Conservation (phyloP, 148 eudicot genomes). For the Spergularia bocconei region DNA sequence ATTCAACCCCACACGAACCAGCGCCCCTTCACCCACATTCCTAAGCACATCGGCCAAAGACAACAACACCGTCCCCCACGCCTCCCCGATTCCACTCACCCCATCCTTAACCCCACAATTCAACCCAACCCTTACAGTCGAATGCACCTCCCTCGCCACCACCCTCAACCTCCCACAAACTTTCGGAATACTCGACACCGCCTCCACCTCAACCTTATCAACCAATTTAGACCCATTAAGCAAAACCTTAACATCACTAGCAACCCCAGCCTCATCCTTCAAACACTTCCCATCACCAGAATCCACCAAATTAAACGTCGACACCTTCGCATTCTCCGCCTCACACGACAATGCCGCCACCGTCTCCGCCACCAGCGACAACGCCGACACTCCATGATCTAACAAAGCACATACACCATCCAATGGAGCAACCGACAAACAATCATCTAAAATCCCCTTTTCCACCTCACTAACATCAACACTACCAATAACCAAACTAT, state of each 20-base stretch:
- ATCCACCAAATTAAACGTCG: constrained; percentile 49
- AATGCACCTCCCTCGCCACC: constrained; percentile 46
- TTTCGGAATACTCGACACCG: constrained; percentile 47
- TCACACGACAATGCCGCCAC: constrained; percentile 74
- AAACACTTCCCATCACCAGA: constrained; percentile 66
- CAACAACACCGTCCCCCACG: constrained; percentile 32
- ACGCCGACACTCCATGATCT: constrained; percentile 43
- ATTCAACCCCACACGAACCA: constrained; percentile 35
- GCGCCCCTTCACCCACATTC: constrained; percentile 52
- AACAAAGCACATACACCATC: constrained; percentile 59
- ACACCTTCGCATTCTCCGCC: constrained; percentile 51
- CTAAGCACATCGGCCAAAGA: constrained; percentile 32
- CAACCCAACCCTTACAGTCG: constrained; percentile 46
- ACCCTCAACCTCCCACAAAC: constrained; percentile 66
- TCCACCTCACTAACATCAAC: constrained; percentile 38
- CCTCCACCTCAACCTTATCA: constrained; percentile 37
- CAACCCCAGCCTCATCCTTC: constrained; percentile 75
- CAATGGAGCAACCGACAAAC: constrained; percentile 29
- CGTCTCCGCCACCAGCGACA: constrained; percentile 46
- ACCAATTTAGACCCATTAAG: constrained; percentile 79
- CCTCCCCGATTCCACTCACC: constrained; percentile 26
- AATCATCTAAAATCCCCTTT: constrained; percentile 28
- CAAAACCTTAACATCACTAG: constrained; percentile 70
- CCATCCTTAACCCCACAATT: constrained; percentile 42
- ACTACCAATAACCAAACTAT: background rate